Percentiles rank a stretch among this genome's conserved stretches.
These are phyloP conservation scores for Austroboletus novae-zelandiae DNA, from an alignment of 1,284 basidiomycete species.

Conservation along the genomic window DNA sequence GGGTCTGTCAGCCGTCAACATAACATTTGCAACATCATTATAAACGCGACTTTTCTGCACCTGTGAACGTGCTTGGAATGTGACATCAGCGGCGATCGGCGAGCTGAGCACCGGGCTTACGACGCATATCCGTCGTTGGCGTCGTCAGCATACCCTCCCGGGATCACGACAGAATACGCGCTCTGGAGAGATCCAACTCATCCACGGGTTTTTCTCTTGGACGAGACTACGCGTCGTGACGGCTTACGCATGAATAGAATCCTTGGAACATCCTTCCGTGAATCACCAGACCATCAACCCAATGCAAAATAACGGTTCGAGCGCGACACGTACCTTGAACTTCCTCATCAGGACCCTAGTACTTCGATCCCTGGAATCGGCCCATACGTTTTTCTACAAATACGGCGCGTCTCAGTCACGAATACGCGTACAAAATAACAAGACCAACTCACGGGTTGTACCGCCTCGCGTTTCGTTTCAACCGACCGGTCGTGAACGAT, in stretches of 20 bases:
- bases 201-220: no score
- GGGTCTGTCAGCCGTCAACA: no score
- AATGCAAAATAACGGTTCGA: constrained; percentile 14
- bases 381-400: constrained; percentile 33
- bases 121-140: no score
- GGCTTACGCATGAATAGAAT: constrained; percentile 73
- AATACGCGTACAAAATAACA: background rate
- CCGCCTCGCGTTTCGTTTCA: constrained; percentile 40
- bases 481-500: constrained; percentile 34
- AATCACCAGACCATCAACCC: background rate
- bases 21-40: no score
- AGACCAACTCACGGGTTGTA: constrained; percentile 59
- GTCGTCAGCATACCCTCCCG: no score
- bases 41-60: no score
- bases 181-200: background rate
- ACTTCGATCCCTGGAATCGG: constrained; percentile 69
- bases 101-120: no score
- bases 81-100: no score
- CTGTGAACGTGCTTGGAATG: no score
- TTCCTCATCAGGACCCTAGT: constrained; percentile 49
- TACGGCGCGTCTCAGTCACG: background rate
- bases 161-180: no score
- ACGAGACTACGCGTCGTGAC: background rate
- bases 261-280: constrained; percentile 64
- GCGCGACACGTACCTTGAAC: constrained; percentile 73